Conservation (phyloP, 768 basidiomycete genomes). For the Chlorophyllum brunneum region DNA sequence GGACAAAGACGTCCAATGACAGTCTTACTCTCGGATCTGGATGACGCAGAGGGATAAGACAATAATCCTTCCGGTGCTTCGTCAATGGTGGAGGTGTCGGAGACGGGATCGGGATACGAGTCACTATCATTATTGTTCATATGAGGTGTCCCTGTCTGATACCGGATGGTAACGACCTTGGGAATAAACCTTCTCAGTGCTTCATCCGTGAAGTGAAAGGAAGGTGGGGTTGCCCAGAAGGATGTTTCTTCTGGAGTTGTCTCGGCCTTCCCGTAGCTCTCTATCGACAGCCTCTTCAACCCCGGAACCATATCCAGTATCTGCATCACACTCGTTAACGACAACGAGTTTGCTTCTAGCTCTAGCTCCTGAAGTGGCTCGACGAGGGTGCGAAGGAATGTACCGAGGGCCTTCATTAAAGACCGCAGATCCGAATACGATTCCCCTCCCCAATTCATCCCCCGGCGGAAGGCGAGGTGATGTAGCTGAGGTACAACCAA, state of each 20-base stretch:
- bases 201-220: neutral
- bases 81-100: neutral
- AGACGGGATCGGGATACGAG: neutral
- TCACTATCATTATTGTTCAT: neutral
- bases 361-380: neutral
- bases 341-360: neutral
- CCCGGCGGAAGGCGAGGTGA: neutral
- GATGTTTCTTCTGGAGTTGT: neutral
- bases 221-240: neutral
- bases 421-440: neutral
- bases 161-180: neutral
- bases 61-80: neutral
- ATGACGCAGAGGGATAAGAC: neutral
- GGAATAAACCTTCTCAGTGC: neutral
- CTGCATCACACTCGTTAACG: neutral
- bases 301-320: constrained; percentile 5
- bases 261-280: neutral
- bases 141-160: neutral
- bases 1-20: neutral
- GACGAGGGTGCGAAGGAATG: neutral
- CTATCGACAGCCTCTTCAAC: constrained; percentile 1
- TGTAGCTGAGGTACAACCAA: neutral
- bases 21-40: neutral
- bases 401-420: neutral
- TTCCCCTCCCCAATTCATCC: neutral